A percentile compares a stretch with the other conserved stretches of the same genome.
phyloP scores from a whole-genome alignment of 441 rosid species.

The Gossypium trilobum region DNA sequence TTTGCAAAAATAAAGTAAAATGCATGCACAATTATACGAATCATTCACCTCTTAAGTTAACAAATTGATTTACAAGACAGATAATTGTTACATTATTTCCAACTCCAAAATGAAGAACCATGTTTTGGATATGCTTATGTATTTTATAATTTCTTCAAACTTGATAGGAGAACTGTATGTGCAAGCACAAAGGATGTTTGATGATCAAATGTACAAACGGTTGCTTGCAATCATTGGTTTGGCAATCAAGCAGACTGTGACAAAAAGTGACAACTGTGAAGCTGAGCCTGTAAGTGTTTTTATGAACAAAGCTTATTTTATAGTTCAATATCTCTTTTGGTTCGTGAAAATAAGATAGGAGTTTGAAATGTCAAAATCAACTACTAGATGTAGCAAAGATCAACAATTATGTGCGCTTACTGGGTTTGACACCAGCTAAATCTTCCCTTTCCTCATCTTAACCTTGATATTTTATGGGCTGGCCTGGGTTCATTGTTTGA shows the following conservation, averaged over 20 bases:
- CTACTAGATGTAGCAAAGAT: not conserved
- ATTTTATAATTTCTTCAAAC: slow-evolving; percentile 17
- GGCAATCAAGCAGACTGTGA: slow-evolving; percentile 53
- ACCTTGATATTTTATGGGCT: slow-evolving; percentile 3
- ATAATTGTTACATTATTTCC: not conserved
- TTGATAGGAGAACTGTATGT: slow-evolving; percentile 75
- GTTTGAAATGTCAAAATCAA: not conserved
- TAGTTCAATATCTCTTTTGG: not conserved
- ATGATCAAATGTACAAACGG: slow-evolving; percentile 64
- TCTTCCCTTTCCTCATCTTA: not conserved
- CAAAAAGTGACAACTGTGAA: slow-evolving; percentile 53
- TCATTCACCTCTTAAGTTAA: slow-evolving; percentile 8
- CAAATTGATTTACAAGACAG: slow-evolving; percentile 9
- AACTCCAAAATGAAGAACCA: not conserved
- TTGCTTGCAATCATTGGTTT: slow-evolving; percentile 63
- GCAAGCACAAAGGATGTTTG: slow-evolving; percentile 84
- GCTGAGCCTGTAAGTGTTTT: slow-evolving; percentile 64
- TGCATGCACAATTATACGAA: not conserved
- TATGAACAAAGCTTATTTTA: not conserved
- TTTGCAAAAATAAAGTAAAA: not conserved
- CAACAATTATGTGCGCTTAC: not conserved
- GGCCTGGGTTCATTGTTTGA: not conserved
- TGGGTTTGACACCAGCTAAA: not conserved
- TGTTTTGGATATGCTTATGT: slow-evolving; percentile 9
- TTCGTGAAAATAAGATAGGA: not conserved